Percentiles rank a stretch among this genome's conserved stretches.
Evolutionary conservation across 2,329 filamentous ascomycete genomes (phyloP).

Genomic region (Fusarium buxicola): DNA sequence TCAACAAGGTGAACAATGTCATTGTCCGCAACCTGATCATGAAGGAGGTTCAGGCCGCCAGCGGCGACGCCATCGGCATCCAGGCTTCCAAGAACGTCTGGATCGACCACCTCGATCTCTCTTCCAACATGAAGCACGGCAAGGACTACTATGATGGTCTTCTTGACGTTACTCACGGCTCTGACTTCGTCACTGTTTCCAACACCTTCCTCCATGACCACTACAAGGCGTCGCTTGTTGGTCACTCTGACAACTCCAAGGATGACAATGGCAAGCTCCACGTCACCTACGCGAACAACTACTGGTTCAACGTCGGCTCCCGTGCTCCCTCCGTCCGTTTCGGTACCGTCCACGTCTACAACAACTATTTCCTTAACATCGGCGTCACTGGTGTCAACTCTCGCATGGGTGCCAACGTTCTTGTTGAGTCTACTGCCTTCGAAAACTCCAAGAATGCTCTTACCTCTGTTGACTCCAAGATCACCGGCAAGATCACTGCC

Average conservation of each 20-base stretch:
- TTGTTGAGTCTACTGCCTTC: slow-evolving; percentile 67
- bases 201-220: slow-evolving; percentile 51
- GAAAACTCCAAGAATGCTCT: slow-evolving; percentile 53
- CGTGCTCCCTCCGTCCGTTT: slow-evolving; percentile 73
- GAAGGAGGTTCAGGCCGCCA: slow-evolving; percentile 63
- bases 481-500: slow-evolving; percentile 55
- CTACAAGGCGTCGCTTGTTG: slow-evolving; percentile 70
- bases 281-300: slow-evolving; percentile 75
- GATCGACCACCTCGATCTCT: slow-evolving; percentile 76
- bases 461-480: slow-evolving; percentile 55
- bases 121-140: slow-evolving; percentile 67
- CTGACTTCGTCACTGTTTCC: slow-evolving; percentile 68
- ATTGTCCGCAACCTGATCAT: slow-evolving; percentile 73
- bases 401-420: slow-evolving; percentile 67
- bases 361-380: slow-evolving; percentile 62
- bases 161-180: slow-evolving; percentile 71
- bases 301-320: slow-evolving; percentile 73
- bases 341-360: slow-evolving; percentile 71
- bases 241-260: slow-evolving; percentile 68
- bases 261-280: slow-evolving; percentile 72
- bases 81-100: slow-evolving; percentile 69
- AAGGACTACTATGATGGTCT: slow-evolving; percentile 80
- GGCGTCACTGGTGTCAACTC: slow-evolving; percentile 64
- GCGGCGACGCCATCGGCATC: slow-evolving; percentile 71
- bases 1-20: slow-evolving; percentile 66